Evolutionary conservation across 1,139 yeast genomes (phyloP).

Genomic region (Geotrichum candidum): DNA sequence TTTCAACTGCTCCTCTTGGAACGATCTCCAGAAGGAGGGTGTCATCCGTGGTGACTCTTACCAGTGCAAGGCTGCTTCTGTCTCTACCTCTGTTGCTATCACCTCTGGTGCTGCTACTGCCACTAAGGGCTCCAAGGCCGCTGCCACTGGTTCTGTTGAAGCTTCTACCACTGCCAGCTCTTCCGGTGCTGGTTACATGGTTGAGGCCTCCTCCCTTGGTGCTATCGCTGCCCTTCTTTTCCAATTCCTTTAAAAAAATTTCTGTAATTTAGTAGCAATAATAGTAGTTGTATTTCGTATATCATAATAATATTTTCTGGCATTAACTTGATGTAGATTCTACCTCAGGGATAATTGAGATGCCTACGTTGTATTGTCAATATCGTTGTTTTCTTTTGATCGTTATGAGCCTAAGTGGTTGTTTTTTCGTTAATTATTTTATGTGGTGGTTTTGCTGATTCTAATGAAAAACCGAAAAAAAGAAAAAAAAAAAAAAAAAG

Average conservation of each 20-base stretch:
- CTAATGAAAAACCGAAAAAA: background rate
- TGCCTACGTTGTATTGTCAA: no score
- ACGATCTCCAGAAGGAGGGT: conserved; percentile 49
- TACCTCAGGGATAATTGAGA: no score
- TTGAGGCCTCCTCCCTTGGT: conserved; percentile 28
- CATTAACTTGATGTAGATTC: no score
- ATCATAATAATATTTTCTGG: background rate
- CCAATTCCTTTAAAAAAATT: conserved; percentile 26
- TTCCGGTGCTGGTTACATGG: conserved; percentile 37
- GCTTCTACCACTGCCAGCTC: conserved; percentile 31
- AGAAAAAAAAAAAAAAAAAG: background rate
- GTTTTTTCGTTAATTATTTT: no score
- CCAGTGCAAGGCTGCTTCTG: conserved; percentile 69
- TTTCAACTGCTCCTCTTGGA: conserved; percentile 74
- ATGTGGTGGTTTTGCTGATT: background rate
- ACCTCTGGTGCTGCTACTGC: conserved; percentile 25
- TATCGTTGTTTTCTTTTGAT: no score
- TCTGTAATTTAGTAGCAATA: background rate
- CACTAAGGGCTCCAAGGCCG: conserved; percentile 22
- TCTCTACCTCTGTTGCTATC: conserved; percentile 47
- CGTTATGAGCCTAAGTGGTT: no score
- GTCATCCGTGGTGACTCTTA: conserved; percentile 84
- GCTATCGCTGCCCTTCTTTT: conserved; percentile 34
- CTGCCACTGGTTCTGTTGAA: conserved; percentile 39
- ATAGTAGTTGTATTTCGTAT: background rate